phyloP scores from a whole-genome alignment of 2,329 filamentous ascomycete species.

The Phaeoacremonium minimum region DNA sequence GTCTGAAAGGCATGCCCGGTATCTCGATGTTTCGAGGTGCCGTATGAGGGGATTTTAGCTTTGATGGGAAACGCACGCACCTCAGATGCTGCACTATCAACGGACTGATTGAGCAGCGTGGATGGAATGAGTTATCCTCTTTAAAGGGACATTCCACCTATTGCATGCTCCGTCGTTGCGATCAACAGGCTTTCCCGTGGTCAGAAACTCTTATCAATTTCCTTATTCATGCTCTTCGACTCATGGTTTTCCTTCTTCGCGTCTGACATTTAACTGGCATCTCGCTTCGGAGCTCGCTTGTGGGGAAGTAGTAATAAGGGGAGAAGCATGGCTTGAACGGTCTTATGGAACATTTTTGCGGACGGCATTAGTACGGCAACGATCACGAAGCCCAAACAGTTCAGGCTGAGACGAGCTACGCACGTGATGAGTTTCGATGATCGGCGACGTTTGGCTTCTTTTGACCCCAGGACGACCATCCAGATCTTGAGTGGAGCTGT shows the following conservation, averaged over 20 bases:
- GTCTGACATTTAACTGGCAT: conserved; percentile 22
- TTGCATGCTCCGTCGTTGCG: conserved; percentile 24
- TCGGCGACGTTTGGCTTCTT: too few species aligned
- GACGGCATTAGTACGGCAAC: not conserved
- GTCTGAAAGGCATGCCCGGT: conserved; percentile 36
- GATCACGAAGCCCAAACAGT: too few species aligned
- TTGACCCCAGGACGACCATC: too few species aligned
- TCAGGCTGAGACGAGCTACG: too few species aligned
- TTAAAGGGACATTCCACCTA: too few species aligned
- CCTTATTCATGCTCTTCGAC: conserved; percentile 2
- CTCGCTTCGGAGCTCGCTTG: conserved; percentile 24
- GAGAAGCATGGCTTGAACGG: conserved; percentile 14
- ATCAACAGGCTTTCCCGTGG: conserved; percentile 18
- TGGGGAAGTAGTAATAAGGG: conserved; percentile 28
- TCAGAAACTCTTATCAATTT: conserved; percentile 2
- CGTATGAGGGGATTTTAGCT: too few species aligned
- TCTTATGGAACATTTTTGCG: not conserved
- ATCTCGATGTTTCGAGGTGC: conserved; percentile 22
- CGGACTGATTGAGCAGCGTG: too few species aligned
- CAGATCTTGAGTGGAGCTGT: too few species aligned
- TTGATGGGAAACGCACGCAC: too few species aligned
- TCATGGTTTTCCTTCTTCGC: conserved; percentile 15
- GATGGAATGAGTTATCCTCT: too few species aligned
- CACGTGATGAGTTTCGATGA: too few species aligned
- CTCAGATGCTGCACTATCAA: too few species aligned